Evolutionary conservation across 306 rosid genomes (phyloP).

Genomic region (Quercus wislizeni): DNA sequence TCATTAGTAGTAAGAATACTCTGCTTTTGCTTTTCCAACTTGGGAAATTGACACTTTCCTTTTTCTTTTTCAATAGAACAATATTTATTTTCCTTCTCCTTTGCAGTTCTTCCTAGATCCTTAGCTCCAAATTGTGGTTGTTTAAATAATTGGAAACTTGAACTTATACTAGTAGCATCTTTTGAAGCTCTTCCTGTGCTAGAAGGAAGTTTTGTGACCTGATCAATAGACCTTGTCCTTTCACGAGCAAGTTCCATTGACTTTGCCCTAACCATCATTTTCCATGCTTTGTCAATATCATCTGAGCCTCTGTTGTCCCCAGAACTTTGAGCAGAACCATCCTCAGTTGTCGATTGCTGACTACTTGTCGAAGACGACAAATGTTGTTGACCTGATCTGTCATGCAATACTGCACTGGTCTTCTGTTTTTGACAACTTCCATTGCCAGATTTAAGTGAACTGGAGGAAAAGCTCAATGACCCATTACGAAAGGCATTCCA

Average conservation of each 20-base stretch:
- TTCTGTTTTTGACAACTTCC: conserved; percentile 22
- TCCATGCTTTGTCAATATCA: conserved; percentile 73
- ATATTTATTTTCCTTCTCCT: conserved; percentile 23
- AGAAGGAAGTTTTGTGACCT: conserved; percentile 27
- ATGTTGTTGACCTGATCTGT: conserved; percentile 24
- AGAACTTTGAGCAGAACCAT: conserved; percentile 6
- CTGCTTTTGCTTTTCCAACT: conserved; percentile 27
- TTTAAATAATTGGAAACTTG: conserved; percentile 13
- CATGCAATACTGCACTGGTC: conserved; percentile 14
- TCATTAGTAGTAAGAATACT: conserved; percentile 27
- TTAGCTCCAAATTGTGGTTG: conserved; percentile 19
- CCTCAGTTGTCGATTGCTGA: conserved; percentile 32
- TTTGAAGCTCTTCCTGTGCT: conserved; percentile 28
- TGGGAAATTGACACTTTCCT: conserved; percentile 5
- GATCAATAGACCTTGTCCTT: conserved; percentile 25
- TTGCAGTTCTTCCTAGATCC: conserved; percentile 9
- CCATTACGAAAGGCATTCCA: conserved; percentile 73
- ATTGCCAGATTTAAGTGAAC: conserved; percentile 36
- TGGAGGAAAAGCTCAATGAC: conserved; percentile 43
- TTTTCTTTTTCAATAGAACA: conserved; percentile 14
- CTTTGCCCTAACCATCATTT: conserved; percentile 70
- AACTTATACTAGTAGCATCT: conserved; percentile 19
- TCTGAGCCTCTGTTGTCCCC: conserved; percentile 6
- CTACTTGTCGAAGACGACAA: conserved; percentile 34
- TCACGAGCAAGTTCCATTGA: conserved; percentile 12